Evolutionary conservation across 345 rosid species (phyloP).

Genomic region (Populus nigra): DNA sequence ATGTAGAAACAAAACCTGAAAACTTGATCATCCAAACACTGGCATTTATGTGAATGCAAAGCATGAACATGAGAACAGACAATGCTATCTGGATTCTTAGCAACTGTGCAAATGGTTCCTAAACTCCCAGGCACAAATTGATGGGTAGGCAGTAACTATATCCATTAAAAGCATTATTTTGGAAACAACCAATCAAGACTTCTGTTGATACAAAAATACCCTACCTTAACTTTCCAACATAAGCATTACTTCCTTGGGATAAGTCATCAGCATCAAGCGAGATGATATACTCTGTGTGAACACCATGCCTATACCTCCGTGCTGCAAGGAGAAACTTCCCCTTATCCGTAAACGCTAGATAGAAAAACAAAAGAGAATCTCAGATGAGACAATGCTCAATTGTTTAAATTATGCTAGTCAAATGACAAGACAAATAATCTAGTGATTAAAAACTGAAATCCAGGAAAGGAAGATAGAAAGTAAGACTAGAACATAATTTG

Average conservation of each 20-base stretch:
- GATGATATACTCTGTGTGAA: slow-evolving; percentile 78
- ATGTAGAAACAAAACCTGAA: neutral
- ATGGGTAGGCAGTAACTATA: neutral
- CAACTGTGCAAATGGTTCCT: neutral
- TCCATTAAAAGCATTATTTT: neutral
- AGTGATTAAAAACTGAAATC: neutral
- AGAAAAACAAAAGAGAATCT: slow-evolving; percentile 3
- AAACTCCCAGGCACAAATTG: neutral
- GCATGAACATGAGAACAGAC: neutral
- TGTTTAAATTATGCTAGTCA: neutral
- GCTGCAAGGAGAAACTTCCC: slow-evolving; percentile 97
- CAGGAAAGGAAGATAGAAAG: neutral
- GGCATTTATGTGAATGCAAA: neutral
- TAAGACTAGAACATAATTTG: neutral
- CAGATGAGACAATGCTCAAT: neutral
- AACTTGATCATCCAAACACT: neutral
- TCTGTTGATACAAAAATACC: neutral
- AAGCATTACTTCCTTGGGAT: slow-evolving; percentile 94
- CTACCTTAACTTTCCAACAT: slow-evolving; percentile 90
- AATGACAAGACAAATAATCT: neutral
- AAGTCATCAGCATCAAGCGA: slow-evolving; percentile 82
- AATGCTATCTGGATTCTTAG: neutral
- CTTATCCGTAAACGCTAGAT: slow-evolving; percentile 66
- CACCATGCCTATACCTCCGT: slow-evolving; percentile 69
- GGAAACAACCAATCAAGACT: neutral